Conservation (phyloP, 768 basidiomycete genomes). For the Cystofilobasidium ferigula region DNA sequence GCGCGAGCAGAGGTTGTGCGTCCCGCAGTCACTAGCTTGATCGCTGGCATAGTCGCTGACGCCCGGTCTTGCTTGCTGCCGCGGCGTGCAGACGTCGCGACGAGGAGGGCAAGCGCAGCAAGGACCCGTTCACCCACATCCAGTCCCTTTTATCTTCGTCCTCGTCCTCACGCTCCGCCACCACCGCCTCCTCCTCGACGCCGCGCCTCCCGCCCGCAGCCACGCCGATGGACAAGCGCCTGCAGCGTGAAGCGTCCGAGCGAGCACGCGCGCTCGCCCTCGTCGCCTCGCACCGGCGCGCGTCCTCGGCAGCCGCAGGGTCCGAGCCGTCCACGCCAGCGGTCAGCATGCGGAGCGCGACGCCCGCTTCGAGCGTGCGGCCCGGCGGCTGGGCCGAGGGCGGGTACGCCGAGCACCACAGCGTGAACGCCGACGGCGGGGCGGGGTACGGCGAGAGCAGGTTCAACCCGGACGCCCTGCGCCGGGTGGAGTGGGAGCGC, state of each 20-base stretch:
- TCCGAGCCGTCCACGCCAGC: slow-evolving; percentile 9
- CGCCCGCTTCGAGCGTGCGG: background rate
- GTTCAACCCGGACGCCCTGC: slow-evolving; percentile 9
- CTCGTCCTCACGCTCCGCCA: background rate
- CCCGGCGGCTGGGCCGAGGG: background rate
- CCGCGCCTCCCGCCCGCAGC: background rate
- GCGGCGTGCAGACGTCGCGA: slow-evolving; percentile 8
- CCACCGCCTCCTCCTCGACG: background rate
- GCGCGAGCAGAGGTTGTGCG: slow-evolving; percentile 14
- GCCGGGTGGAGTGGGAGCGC: slow-evolving; percentile 1
- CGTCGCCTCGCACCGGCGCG: background rate
- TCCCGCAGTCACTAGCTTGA: background rate
- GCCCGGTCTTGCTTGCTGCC: background rate
- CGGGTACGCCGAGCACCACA: too few relatives aligned
- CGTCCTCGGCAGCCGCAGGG: background rate
- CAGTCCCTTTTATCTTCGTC: slow-evolving; percentile 13
- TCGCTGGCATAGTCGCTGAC: background rate
- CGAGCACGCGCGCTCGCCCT: slow-evolving; percentile 15
- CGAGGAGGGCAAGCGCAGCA: slow-evolving; percentile 1
- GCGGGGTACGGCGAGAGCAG: slow-evolving; percentile 16
- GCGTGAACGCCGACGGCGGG: slow-evolving; percentile 4
- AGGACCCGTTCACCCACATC: slow-evolving; percentile 20
- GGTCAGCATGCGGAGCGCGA: slow-evolving; percentile 5
- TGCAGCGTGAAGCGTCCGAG: slow-evolving; percentile 11
- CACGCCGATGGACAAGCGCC: slow-evolving; percentile 9